phyloP scores from a whole-genome alignment of 345 rosid genomes.

The Gossypium herbaceum region DNA sequence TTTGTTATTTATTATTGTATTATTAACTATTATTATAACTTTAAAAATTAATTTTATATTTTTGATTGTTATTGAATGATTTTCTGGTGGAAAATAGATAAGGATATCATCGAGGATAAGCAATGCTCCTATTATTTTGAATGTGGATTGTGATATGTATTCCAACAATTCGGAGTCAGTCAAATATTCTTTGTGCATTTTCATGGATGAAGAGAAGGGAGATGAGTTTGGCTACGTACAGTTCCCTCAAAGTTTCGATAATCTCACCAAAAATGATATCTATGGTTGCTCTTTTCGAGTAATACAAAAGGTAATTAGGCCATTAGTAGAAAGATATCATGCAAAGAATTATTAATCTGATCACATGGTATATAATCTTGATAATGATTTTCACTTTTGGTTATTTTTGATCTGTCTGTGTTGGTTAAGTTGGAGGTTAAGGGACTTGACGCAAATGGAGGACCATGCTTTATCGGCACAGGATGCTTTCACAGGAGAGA shows the following conservation, averaged over 20 bases:
- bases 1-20: too few relatives aligned
- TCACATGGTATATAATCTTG: background rate
- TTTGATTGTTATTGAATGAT: too few relatives aligned
- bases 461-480: background rate
- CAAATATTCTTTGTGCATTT: background rate
- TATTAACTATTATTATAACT: too few relatives aligned
- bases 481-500: conserved; percentile 13
- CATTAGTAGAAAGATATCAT: background rate
- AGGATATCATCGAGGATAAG: conserved; percentile 3
- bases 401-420: background rate
- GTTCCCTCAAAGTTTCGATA: background rate
- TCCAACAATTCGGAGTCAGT: background rate
- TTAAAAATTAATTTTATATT: too few relatives aligned
- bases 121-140: background rate
- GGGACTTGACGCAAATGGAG: background rate
- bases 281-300: background rate
- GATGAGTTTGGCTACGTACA: background rate
- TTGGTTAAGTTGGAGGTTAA: background rate
- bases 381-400: background rate
- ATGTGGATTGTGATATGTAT: conserved; percentile 11
- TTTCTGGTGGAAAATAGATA: background rate
- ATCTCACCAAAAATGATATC: background rate
- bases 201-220: conserved; percentile 8
- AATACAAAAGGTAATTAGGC: background rate
- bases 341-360: background rate